These are phyloP conservation scores for Phaeophleospora eucalypticola DNA, from an alignment of 2,329 filamentous ascomycete genomes.

Conservation along the genomic window DNA sequence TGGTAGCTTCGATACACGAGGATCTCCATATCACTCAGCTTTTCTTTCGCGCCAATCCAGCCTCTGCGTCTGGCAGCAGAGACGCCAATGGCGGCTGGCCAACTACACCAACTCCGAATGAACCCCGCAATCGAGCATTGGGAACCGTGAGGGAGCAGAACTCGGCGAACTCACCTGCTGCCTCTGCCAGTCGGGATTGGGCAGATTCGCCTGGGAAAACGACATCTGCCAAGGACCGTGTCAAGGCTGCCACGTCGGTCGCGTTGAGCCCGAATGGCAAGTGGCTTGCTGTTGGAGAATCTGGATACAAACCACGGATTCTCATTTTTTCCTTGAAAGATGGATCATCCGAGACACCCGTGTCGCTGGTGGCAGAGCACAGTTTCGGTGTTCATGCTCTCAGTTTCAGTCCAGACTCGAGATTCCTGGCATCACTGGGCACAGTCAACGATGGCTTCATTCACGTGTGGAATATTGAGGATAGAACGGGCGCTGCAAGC, in stretches of 20 bases:
- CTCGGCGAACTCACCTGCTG: constrained; percentile 44
- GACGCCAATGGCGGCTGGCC: constrained; percentile 21
- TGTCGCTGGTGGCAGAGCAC: constrained; percentile 85
- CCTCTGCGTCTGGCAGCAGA: constrained; percentile 11
- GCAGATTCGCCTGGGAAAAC: constrained; percentile 64
- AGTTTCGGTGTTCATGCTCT: constrained; percentile 83
- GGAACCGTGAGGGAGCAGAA: constrained; percentile 37
- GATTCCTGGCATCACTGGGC: constrained; percentile 82
- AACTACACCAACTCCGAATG: constrained; percentile 24
- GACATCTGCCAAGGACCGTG: constrained; percentile 84
- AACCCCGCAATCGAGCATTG: constrained; percentile 22
- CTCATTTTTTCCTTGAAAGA: constrained; percentile 77
- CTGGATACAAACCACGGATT: constrained; percentile 86
- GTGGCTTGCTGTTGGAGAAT: constrained; percentile 88
- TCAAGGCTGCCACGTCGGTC: constrained; percentile 90
- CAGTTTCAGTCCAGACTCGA: constrained; percentile 83
- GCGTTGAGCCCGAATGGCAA: constrained; percentile 82
- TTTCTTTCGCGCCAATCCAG: constrained; percentile 70
- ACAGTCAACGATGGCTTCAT: constrained; percentile 89
- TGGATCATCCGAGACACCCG: constrained; percentile 73
- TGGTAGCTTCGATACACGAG: constrained; percentile 75
- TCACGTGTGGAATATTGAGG: constrained; percentile 82
- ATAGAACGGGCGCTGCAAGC: constrained; percentile 73
- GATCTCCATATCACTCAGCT: constrained; percentile 65
- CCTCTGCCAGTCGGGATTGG: constrained; percentile 40